phyloP scores from a whole-genome alignment of 1,284 basidiomycete species.

The Volvariella volvacea region DNA sequence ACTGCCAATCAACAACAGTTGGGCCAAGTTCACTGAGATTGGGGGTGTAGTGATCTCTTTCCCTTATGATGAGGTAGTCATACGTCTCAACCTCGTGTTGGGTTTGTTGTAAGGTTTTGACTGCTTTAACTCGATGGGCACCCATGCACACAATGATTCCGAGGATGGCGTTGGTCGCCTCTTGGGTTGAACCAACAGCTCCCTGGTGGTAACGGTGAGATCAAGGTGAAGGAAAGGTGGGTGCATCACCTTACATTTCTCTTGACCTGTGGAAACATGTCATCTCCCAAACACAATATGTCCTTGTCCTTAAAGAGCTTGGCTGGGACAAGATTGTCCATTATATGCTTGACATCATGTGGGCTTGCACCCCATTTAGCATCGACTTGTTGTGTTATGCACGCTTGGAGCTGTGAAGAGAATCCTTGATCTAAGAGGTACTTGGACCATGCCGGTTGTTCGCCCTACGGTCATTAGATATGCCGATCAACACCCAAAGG shows the following conservation, averaged over 20 bases:
- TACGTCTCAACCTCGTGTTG: constrained; percentile 20
- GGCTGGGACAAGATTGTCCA: constrained; percentile 45
- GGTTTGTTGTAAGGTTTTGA: constrained; percentile 28
- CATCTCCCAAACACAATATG: constrained; percentile 50
- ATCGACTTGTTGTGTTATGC: constrained; percentile 67
- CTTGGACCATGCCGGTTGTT: constrained; percentile 50
- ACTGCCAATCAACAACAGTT: constrained; percentile 46
- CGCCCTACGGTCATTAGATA: constrained; percentile 18
- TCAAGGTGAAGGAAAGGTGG: background rate
- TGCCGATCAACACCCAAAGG: background rate
- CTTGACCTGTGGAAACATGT: constrained; percentile 42
- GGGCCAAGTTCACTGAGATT: constrained; percentile 17
- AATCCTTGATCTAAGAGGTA: constrained; percentile 68
- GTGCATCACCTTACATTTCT: constrained; percentile 28
- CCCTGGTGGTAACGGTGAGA: constrained; percentile 2
- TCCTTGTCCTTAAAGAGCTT: constrained; percentile 47
- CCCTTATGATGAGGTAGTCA: constrained; percentile 65
- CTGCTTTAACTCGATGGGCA: constrained; percentile 57
- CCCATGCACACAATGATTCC: constrained; percentile 70
- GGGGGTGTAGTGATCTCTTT: constrained; percentile 18
- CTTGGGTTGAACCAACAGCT: constrained; percentile 22
- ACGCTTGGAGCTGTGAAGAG: constrained; percentile 41
- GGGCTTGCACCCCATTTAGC: constrained; percentile 58
- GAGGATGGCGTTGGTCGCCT: constrained; percentile 26
- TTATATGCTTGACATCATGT: constrained; percentile 49